Evolutionary conservation across 345 rosid species (phyloP).

Genomic region (Nasturtium officinale): DNA sequence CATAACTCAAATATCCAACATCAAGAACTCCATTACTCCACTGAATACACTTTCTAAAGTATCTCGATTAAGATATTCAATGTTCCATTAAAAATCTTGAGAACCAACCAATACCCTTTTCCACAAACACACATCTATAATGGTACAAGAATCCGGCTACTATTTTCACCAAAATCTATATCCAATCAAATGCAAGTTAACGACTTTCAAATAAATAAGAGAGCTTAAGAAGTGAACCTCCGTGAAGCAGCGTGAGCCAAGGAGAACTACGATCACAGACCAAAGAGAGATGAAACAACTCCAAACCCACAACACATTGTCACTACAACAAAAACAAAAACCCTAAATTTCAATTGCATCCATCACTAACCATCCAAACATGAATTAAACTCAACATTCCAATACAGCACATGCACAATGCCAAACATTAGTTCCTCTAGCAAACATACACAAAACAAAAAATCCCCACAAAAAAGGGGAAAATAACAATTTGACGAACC

Average conservation of each 20-base stretch:
- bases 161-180: constrained; percentile 3
- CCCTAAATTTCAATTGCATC: constrained; percentile 47
- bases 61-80: background rate
- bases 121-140: background rate
- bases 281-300: background rate
- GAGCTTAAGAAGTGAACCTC: constrained; percentile 32
- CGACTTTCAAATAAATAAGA: background rate
- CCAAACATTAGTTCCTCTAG: constrained; percentile 30
- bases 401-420: constrained; percentile 39
- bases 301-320: constrained; percentile 37
- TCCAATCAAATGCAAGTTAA: constrained; percentile 3
- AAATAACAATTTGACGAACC: background rate
- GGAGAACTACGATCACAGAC: constrained; percentile 25
- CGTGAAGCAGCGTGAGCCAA: constrained; percentile 13
- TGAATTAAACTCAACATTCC: constrained; percentile 16
- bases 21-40: background rate
- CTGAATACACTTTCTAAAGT: background rate
- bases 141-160: background rate
- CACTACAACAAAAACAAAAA: constrained; percentile 44
- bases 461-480: background rate
- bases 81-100: constrained; percentile 13
- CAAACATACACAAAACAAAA: background rate
- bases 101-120: background rate
- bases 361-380: constrained; percentile 19
- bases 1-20: constrained; percentile 5